These are phyloP conservation scores for Picea sitchensis DNA, from an alignment of 75 land plant genomes.

Conservation along the genomic window DNA sequence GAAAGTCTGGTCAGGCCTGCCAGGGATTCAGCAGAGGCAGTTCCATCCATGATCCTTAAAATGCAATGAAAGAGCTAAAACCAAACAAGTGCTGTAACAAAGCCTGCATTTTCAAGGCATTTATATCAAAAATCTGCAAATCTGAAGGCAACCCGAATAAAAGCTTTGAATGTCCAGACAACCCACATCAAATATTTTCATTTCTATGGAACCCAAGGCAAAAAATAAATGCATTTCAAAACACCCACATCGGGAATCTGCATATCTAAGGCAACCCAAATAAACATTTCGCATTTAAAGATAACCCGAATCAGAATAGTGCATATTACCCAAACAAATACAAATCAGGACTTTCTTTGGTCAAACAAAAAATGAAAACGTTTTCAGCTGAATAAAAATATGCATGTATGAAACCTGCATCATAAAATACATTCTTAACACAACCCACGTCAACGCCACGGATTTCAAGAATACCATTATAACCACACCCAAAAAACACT, in stretches of 20 bases:
- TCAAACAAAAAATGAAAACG: not conserved
- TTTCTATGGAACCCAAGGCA: not conserved
- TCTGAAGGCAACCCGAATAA: not conserved
- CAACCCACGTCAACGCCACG: not conserved
- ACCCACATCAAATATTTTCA: not conserved
- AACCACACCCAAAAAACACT: too few species aligned
- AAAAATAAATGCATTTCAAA: not conserved
- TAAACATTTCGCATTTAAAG: not conserved
- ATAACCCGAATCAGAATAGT: not conserved
- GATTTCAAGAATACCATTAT: not conserved
- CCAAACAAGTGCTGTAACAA: not conserved
- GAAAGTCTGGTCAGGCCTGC: not conserved
- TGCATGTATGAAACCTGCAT: not conserved
- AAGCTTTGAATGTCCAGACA: not conserved
- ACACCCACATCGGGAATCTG: too few species aligned
- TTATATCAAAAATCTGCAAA: not conserved
- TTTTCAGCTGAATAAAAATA: not conserved
- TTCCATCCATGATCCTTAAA: slow-evolving; percentile 6
- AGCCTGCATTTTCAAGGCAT: not conserved
- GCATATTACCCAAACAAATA: not conserved
- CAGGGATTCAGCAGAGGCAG: not conserved
- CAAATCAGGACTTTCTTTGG: too few species aligned
- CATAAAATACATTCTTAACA: not conserved
- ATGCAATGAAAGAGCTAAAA: not conserved
- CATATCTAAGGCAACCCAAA: not conserved